Conservation (phyloP, 345 rosid genomes). For the Eucalyptus regnans region DNA sequence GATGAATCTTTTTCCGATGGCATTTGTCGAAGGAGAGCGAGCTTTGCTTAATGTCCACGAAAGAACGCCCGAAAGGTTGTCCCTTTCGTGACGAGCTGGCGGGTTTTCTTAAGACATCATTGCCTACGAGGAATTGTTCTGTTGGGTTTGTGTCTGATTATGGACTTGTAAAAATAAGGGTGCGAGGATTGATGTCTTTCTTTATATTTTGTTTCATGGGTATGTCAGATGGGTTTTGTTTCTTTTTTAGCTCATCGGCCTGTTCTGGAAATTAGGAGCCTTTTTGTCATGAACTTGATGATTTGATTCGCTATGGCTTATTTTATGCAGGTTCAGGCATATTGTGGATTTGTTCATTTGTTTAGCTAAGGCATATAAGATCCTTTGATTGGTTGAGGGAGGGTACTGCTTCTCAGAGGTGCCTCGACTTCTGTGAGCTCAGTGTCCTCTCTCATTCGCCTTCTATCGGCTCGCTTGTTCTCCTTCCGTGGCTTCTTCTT, state of each 20-base stretch:
- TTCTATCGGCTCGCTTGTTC: background rate
- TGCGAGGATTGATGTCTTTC: background rate
- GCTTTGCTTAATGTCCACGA: background rate
- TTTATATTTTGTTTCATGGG: background rate
- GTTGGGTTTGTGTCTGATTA: background rate
- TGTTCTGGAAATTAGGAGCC: background rate
- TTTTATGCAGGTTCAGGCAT: background rate
- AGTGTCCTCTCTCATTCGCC: constrained; percentile 33
- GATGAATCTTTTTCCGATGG: background rate
- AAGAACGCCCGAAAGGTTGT: background rate
- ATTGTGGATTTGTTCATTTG: background rate
- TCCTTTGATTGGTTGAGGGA: constrained; percentile 12
- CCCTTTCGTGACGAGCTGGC: background rate
- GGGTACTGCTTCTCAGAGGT: constrained; percentile 41
- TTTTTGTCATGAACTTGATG: background rate
- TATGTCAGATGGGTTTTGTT: background rate
- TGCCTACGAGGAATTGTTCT: background rate
- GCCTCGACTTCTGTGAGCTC: constrained; percentile 39
- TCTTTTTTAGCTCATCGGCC: background rate
- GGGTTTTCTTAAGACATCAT: background rate
- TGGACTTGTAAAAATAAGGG: background rate
- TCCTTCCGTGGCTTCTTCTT: background rate
- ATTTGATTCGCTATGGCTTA: background rate
- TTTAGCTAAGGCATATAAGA: background rate
- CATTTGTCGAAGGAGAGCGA: background rate